Evolutionary conservation across 2,329 filamentous ascomycete species (phyloP), one percentile per base, ranked within the genome.

Genomic region (Cordyceps cateniannulata): DNA sequence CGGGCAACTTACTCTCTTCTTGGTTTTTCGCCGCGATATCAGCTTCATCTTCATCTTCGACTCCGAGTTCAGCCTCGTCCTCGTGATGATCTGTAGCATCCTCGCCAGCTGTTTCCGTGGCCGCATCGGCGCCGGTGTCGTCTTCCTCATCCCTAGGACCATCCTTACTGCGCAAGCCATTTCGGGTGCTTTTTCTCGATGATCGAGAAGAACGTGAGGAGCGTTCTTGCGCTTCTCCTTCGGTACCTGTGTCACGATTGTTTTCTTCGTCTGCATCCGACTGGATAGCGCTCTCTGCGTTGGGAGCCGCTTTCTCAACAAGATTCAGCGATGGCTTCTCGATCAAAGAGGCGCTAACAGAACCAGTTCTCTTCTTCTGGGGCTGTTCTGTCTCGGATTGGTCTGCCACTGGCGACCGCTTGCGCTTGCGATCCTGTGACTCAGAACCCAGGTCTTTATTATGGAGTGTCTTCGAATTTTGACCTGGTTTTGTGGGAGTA

Each of bases 1-100:
- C 5, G 20, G 9, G 10, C 20, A 38, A 12, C 82, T 73, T 81
- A 84, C 85, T 71, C 69, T 87, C 85, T 82, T 90, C 87, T 62
- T 85, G 83, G 63, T 86, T 86, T 59, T 74, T 85, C 55, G 82
- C 79, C 22, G 78, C 80, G 52, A 77, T 79, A 65, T 87, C 85
- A 3, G 79, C 77, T 60, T 78, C 76, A 66, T 86, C 84, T 29
- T 80, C 74, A 54, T 81, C 77, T 48, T 86, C 84, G 22, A 80
- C 78, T 24, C 71, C 72, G 7, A 66, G 65, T n/a, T 76, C 73
- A 38, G 63, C 66, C 3, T 75, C 72, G 25, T 66, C 65, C n/a
- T 66, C 64, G 27, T 71, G 72, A n/a, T 71, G 70, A 60, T 69
- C 69, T 42, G 63, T 65, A 18, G 73, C 73, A 20, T 66, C 70